Evolutionary conservation across 495 filamentous ascomycete species (phyloP).

Genomic region (Tuber indicum): DNA sequence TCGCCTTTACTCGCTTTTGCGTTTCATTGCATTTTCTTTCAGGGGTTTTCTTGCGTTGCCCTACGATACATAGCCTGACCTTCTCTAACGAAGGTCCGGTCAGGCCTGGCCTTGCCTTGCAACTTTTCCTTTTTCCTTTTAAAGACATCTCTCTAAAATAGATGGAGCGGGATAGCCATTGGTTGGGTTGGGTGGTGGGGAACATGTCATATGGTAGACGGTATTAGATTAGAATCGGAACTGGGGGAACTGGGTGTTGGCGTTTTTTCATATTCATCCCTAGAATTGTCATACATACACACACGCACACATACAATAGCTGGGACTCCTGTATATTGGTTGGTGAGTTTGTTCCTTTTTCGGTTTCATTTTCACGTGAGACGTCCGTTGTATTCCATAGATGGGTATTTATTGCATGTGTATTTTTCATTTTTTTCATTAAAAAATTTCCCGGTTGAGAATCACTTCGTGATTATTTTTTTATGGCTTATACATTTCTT

Average conservation of each 20-base stretch:
- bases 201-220: not conserved
- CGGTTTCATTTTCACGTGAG: not conserved
- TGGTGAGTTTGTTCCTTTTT: not conserved
- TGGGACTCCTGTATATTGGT: not conserved
- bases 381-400: not conserved
- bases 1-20: not conserved
- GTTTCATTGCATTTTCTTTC: not conserved
- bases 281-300: not conserved
- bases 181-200: not conserved
- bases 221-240: slow-evolving; percentile 2
- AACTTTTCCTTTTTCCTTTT: not conserved
- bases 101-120: not conserved
- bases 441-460: too few species aligned
- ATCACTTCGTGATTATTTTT: not conserved
- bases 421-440: not conserved
- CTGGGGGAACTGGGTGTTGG: slow-evolving; percentile 1
- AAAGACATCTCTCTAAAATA: not conserved
- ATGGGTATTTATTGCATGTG: not conserved
- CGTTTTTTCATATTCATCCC: not conserved
- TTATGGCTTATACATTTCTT: not conserved
- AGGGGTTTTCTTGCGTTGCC: not conserved
- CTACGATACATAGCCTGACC: not conserved
- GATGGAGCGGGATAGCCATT: not conserved
- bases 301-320: not conserved
- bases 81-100: not conserved